Evolutionary conservation across 1,284 basidiomycete species (phyloP).

Genomic region (Coriolopsis trogii): DNA sequence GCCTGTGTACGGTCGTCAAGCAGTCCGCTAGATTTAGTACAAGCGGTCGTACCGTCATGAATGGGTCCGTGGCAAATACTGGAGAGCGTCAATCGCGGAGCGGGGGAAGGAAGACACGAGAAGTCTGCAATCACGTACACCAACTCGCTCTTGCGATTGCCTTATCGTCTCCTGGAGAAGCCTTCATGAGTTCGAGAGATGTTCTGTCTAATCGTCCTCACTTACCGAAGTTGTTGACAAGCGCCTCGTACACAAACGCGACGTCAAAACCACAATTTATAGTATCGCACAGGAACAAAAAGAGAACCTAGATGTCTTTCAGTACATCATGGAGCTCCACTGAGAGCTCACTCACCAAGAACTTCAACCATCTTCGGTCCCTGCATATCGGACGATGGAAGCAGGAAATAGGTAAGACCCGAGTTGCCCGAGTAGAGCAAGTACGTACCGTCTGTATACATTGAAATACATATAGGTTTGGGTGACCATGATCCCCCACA

Average conservation of each 20-base stretch:
- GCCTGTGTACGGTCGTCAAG: conserved; percentile 25
- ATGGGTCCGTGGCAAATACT: conserved; percentile 38
- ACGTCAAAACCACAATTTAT: conserved; percentile 41
- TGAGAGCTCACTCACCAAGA: conserved; percentile 27
- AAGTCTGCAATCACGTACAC: conserved; percentile 25
- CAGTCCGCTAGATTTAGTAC: neutral
- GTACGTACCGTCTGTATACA: conserved; percentile 38
- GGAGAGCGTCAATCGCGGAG: too few relatives aligned
- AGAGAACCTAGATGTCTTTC: conserved; percentile 29
- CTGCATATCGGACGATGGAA: conserved; percentile 6
- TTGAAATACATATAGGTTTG: conserved; percentile 44
- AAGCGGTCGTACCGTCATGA: conserved; percentile 27
- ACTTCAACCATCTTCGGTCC: conserved; percentile 36
- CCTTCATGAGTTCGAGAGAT: neutral
- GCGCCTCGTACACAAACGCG: conserved; percentile 38
- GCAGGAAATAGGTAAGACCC: neutral
- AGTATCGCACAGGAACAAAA: conserved; percentile 40
- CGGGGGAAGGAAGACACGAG: too few relatives aligned
- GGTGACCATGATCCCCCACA: conserved; percentile 43
- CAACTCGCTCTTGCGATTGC: conserved; percentile 31
- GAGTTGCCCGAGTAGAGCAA: too few relatives aligned
- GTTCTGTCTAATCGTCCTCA: too few relatives aligned
- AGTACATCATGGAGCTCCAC: too few relatives aligned
- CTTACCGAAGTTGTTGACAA: conserved; percentile 39
- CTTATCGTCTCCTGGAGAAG: conserved; percentile 21